phyloP scores from a whole-genome alignment of 108 stramenopile species.

The Nitzschia palea region DNA sequence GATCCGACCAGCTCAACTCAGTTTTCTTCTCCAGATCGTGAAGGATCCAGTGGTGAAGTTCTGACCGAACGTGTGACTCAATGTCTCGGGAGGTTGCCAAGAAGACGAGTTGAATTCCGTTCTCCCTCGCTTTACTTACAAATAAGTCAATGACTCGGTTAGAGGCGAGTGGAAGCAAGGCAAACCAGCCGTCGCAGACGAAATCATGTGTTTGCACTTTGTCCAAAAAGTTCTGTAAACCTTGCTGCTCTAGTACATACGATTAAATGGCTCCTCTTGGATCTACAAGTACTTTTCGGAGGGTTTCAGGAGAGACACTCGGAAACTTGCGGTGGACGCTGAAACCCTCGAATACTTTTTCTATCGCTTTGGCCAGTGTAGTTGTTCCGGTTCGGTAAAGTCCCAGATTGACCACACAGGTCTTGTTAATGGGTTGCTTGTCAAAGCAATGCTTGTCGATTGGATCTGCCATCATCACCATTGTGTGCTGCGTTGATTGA shows the following conservation, averaged over 20 bases:
- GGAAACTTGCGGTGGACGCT: slow-evolving; percentile 10
- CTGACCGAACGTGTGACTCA: slow-evolving; percentile 24
- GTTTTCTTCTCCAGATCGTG: slow-evolving; percentile 24
- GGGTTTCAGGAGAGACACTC: neutral
- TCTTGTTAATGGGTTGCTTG: no score
- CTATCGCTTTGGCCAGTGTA: slow-evolving; percentile 29
- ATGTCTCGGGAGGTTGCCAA: slow-evolving; percentile 29
- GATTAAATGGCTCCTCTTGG: slow-evolving; percentile 12
- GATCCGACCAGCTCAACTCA: slow-evolving; percentile 10
- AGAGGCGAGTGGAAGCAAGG: slow-evolving; percentile 24
- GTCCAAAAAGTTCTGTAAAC: neutral
- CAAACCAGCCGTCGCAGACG: slow-evolving; percentile 39
- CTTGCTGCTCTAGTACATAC: slow-evolving; percentile 11
- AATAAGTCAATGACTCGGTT: neutral
- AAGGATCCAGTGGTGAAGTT: slow-evolving; percentile 44
- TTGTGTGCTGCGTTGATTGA: no score
- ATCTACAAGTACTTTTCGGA: slow-evolving; percentile 24
- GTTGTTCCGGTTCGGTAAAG: slow-evolving; percentile 47
- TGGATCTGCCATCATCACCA: no score
- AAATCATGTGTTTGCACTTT: slow-evolving; percentile 18
- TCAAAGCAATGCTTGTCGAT: no score
- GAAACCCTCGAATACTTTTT: slow-evolving; percentile 7
- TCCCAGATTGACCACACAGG: slow-evolving; percentile 49
- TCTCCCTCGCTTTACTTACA: neutral
- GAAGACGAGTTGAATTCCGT: slow-evolving; percentile 23